A percentile compares a stretch with the other conserved stretches of the same genome.
These are phyloP conservation scores for Exutisphaerella laricina DNA, from an alignment of 2,329 filamentous ascomycete species.

Conservation along the genomic window DNA sequence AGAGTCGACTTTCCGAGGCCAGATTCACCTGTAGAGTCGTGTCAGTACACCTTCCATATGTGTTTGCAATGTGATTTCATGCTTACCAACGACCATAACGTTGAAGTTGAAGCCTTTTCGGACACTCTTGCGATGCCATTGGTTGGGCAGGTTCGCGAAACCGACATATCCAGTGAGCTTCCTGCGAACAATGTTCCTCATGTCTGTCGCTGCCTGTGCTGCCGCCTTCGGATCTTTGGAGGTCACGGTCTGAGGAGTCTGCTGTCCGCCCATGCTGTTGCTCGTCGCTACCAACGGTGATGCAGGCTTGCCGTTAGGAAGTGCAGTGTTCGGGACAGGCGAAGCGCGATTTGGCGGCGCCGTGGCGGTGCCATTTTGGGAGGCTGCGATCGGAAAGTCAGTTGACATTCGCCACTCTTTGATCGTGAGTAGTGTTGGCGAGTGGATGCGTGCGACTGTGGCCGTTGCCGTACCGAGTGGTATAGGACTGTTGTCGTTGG, in stretches of 20 bases:
- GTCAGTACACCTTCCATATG: constrained; percentile 15
- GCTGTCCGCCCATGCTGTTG: constrained; percentile 49
- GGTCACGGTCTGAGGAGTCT: constrained; percentile 53
- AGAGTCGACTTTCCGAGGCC: constrained; percentile 98
- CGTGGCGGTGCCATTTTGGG: constrained; percentile 39
- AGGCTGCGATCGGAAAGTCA: constrained; percentile 33
- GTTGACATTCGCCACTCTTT: constrained; percentile 5
- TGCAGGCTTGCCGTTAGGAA: constrained; percentile 47
- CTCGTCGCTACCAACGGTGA: constrained; percentile 54
- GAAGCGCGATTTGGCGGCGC: constrained; percentile 44
- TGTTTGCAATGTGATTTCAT: background rate
- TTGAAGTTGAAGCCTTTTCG: constrained; percentile 99
- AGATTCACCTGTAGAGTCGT: constrained; percentile 70
- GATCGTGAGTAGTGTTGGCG: constrained; percentile 11
- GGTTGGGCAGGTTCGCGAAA: constrained; percentile 97
- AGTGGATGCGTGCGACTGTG: constrained; percentile 18
- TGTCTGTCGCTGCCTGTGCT: constrained; percentile 47
- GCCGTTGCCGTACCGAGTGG: constrained; percentile 18
- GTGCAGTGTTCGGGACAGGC: constrained; percentile 38
- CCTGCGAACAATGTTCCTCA: constrained; percentile 93
- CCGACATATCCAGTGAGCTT: constrained; percentile 98
- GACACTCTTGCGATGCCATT: constrained; percentile 99
- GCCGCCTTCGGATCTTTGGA: constrained; percentile 59
- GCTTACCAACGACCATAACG: constrained; percentile 99
- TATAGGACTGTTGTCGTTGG: constrained; percentile 16